Conservation (phyloP, 164 flowering plant species). For the Tetracentron sinense region DNA sequence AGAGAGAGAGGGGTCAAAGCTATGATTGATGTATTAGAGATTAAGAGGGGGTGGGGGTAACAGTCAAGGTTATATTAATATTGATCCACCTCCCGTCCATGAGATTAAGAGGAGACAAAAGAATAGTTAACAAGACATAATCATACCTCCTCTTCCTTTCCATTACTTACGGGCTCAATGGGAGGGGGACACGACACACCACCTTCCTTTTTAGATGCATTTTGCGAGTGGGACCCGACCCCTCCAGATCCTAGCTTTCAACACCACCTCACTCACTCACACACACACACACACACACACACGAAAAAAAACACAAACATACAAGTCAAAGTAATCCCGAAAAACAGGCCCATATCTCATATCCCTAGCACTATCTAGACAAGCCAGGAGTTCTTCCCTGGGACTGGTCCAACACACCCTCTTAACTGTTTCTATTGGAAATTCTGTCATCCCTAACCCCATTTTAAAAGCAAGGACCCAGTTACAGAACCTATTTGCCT, state of each 20-base stretch:
- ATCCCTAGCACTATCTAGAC: conserved; percentile 41
- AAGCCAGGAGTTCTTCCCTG: conserved; percentile 28
- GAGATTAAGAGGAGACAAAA: conserved; percentile 32
- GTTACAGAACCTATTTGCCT: conserved; percentile 25
- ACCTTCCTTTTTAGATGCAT: conserved; percentile 38
- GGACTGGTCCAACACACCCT: conserved; percentile 38
- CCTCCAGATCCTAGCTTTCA: conserved; percentile 25
- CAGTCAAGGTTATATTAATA: no score
- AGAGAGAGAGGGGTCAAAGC: no score
- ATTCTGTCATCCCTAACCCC: conserved; percentile 27
- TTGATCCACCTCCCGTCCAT: conserved; percentile 1
- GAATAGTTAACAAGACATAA: conserved; percentile 37
- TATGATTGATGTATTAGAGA: no score
- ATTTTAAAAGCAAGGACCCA: conserved; percentile 20
- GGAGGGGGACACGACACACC: conserved; percentile 44
- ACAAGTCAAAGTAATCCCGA: conserved; percentile 4
- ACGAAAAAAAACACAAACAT: conserved; percentile 9
- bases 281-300: not conserved
- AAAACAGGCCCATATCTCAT: conserved; percentile 8
- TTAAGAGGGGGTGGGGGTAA: no score
- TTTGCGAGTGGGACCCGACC: conserved; percentile 27
- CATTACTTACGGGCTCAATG: conserved; percentile 33
- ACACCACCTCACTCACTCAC: conserved; percentile 17
- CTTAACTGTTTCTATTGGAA: conserved; percentile 36
- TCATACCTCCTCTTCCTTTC: conserved; percentile 30